Conservation (phyloP, 2,329 filamentous ascomycete genomes). For the Leptographium lundbergii region DNA sequence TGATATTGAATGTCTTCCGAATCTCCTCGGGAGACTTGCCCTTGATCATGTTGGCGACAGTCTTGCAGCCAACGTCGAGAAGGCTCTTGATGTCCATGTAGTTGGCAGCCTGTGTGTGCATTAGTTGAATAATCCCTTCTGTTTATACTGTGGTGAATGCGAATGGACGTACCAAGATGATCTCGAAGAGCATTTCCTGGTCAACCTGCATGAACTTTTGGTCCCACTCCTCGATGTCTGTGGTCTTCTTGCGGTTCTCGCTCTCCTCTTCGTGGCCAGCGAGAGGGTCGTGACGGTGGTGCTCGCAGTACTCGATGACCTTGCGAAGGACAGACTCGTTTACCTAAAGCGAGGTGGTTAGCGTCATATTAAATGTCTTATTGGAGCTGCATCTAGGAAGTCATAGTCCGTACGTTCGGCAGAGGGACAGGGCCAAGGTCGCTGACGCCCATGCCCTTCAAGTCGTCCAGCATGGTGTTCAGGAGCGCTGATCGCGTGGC, state of each 20-base stretch:
- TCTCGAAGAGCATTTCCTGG: constrained; percentile 99
- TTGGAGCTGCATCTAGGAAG: background rate
- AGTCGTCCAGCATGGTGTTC: constrained; percentile 96
- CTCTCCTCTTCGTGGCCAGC: constrained; percentile 75
- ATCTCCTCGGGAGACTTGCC: constrained; percentile 99
- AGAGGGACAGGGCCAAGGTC: constrained; percentile 62
- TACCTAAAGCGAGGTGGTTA: constrained; percentile 38
- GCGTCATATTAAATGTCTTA: background rate
- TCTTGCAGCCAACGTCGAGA: constrained; percentile 97
- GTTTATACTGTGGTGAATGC: background rate
- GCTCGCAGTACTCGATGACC: constrained; percentile 95
- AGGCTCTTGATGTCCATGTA: constrained; percentile 98
- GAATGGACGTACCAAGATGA: constrained; percentile 66
- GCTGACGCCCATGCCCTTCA: constrained; percentile 37
- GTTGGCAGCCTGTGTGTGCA: constrained; percentile 63
- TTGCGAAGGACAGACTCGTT: constrained; percentile 90
- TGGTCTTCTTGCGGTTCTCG: constrained; percentile 94
- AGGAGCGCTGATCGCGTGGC: constrained; percentile 89
- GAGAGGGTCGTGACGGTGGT: constrained; percentile 84
- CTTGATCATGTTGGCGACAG: constrained; percentile 99
- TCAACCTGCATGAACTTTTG: constrained; percentile 99
- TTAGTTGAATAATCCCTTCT: constrained; percentile 4
- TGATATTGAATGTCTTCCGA: constrained; percentile 98
- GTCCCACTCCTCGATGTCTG: constrained; percentile 98
- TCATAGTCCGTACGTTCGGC: constrained; percentile 50